Base-by-base conservation (phyloP, 768 basidiomycete genomes). In the Xanthoconium stramineum region DNA sequence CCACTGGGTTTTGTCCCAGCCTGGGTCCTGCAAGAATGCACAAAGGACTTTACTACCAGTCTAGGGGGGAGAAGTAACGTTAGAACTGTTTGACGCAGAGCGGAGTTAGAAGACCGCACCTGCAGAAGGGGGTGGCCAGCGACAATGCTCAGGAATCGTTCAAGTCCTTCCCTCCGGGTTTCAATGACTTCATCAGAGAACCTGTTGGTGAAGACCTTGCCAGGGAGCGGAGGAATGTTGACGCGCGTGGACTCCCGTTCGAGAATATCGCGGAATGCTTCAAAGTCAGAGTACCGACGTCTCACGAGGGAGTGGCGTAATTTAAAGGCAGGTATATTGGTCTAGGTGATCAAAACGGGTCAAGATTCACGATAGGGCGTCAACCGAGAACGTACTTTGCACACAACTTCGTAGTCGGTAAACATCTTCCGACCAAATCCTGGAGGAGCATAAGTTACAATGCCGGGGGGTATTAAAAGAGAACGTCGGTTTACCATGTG, bases 101-200 rank as follows among this genome's bases (percentile, higher is more conserved):
- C 14, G 39, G 33, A 2, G 17, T n/a, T 40, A 29, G 17, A 17
- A 35, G 32, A 73, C 83, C 57, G 59, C 14, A 91, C 94, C 85
- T 99, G 96, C 28, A 99, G 76, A 53, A 99, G 76, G 9, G 97
- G 97, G 70, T 99, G 97, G 0, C 97, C 97, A 3, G 97, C 97
- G 47, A 99, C 96, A 59, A 99, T 85, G 63, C 91, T 93, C 65
- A 99, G 72, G 75, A 98, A 99, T 32, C 96, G 78, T 76, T 98
- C 96, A 24, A 98, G 75, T 1, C 96, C 96, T 68, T 98, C 95
- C 61, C 96, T 77, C 56, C 97, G 76, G 53, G 80, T 77, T 73
- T 98, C 96, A 56, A 99, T 98, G 44, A 98, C 89, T 72, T 99
- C 97, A 64, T 98, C 96, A 15, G 94, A 94, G 75, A 98, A 99